Evolutionary conservation across 345 rosid genomes (phyloP).

Genomic region (Mallotus nudiflorus): DNA sequence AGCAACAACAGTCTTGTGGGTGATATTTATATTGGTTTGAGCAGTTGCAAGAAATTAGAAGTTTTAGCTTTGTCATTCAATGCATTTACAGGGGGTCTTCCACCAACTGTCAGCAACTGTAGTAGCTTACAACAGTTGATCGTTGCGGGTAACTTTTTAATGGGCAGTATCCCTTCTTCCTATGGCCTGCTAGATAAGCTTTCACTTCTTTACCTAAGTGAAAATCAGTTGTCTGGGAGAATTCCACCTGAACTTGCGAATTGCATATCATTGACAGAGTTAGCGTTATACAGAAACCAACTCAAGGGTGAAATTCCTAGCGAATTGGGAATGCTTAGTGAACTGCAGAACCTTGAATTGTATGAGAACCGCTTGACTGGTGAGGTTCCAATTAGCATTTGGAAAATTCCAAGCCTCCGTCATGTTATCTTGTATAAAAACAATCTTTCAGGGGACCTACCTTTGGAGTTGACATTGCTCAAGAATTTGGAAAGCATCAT

Average conservation of each 20-base stretch:
- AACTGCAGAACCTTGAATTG: constrained; percentile 53
- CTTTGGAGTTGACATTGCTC: constrained; percentile 58
- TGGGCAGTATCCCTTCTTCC: constrained; percentile 62
- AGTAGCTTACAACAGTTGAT: constrained; percentile 42
- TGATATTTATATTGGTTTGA: constrained; percentile 38
- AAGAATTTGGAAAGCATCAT: constrained; percentile 45
- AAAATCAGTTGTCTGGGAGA: constrained; percentile 60
- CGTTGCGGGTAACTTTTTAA: constrained; percentile 40
- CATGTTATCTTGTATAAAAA: constrained; percentile 53
- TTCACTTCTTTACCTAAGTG: constrained; percentile 46
- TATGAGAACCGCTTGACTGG: constrained; percentile 60
- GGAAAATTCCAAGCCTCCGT: constrained; percentile 62
- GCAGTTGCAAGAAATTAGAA: constrained; percentile 42
- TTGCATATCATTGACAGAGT: constrained; percentile 48
- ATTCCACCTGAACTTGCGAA: constrained; percentile 65
- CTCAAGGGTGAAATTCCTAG: constrained; percentile 65
- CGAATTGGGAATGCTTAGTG: constrained; percentile 48
- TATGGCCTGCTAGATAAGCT: constrained; percentile 48
- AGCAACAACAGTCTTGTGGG: constrained; percentile 46
- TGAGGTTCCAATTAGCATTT: constrained; percentile 65
- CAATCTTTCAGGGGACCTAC: constrained; percentile 68
- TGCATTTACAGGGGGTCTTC: constrained; percentile 50
- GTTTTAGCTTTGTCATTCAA: constrained; percentile 54
- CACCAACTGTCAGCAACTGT: constrained; percentile 53
- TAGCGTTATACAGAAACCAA: constrained; percentile 50